Base-by-base conservation (phyloP, 805 yeast genomes). In the Helenozyma baotianmanensis region DNA sequence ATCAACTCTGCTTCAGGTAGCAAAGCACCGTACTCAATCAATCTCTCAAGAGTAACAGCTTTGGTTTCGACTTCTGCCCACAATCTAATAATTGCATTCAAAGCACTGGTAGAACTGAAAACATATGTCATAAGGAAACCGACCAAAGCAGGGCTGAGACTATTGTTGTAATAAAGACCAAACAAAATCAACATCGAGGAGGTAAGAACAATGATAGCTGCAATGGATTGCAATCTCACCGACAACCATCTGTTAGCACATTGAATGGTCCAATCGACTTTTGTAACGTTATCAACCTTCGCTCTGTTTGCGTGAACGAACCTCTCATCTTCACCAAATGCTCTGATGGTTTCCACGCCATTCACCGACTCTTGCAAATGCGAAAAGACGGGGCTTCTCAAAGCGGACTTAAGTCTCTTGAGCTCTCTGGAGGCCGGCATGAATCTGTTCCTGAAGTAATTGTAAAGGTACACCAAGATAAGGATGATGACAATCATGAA, bases 51-150 rank as follows among this genome's bases (percentile, higher is more conserved):
- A 9, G 61, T 50, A 29, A 62, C 58, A 1, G 63, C 48, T 32
- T 50, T 52, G 6, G 57, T 53, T 40, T 62, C 67, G 17, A 61
- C 44, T 19, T 57, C 62, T 1, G 67, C 59, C 58, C 63, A 59
- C 25, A 42, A 40, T 36, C 64, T 47, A 14, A 62, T 53, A 25
- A 62, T 50, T 4, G 54, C 53, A 35, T 60, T 54, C 35, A 64
- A 51, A 7, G 53, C 43, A 21, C 39, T 36, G 4, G 68, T 60
- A 23, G 60, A 51, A 18, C 51, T 51, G 35, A 64, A 49, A 4
- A 62, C 55, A 36, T 61, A 55, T 8, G 58, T 53, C 64, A 64
- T 57, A 15, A 61, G 44, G 43, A 64, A 62, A 25, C 70, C 70
- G 16, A 60, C 54, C 42, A 59, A 42, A 24, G 61, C 62, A 8